Evolutionary conservation across 1,139 yeast genomes (phyloP).

Genomic region (Nakaseomyces bracarensis): DNA sequence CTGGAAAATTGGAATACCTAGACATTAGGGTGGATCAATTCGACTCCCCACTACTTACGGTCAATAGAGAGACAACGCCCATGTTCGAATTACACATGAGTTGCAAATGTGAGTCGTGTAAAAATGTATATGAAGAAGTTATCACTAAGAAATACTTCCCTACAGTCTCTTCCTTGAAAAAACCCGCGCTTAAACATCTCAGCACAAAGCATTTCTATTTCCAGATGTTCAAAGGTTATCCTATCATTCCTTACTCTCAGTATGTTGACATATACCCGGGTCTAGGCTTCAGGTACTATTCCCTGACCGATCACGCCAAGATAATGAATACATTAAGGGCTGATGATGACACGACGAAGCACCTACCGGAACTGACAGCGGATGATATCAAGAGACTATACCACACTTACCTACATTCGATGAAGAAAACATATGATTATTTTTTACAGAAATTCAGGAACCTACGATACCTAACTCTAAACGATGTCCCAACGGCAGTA

Average conservation of each 20-base stretch:
- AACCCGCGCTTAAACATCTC: slow-evolving; percentile 19
- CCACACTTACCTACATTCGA: slow-evolving; percentile 25
- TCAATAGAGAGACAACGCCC: slow-evolving; percentile 19
- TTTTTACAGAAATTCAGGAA: slow-evolving; percentile 21
- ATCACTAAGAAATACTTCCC: slow-evolving; percentile 23
- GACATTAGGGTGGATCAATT: slow-evolving; percentile 22
- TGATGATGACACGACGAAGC: slow-evolving; percentile 9
- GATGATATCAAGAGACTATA: slow-evolving; percentile 22
- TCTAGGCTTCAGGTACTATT: slow-evolving; percentile 22
- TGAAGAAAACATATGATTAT: slow-evolving; percentile 24
- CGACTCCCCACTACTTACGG: slow-evolving; percentile 17
- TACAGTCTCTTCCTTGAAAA: slow-evolving; percentile 14
- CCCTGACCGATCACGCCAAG: slow-evolving; percentile 19
- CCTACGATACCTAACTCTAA: slow-evolving; percentile 21
- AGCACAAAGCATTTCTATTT: slow-evolving; percentile 20
- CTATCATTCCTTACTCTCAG: slow-evolving; percentile 27
- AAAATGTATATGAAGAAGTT: slow-evolving; percentile 17
- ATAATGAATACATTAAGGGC: slow-evolving; percentile 13
- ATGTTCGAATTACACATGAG: slow-evolving; percentile 17
- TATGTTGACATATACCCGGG: slow-evolving; percentile 22
- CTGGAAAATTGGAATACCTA: slow-evolving; percentile 18
- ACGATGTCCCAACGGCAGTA: slow-evolving; percentile 27
- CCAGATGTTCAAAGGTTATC: slow-evolving; percentile 24
- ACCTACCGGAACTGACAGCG: slow-evolving; percentile 11
- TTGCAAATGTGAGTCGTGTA: slow-evolving; percentile 27